Base-by-base conservation (phyloP, 352 stramenopile genomes). In the Pythium dissotocum region DNA sequence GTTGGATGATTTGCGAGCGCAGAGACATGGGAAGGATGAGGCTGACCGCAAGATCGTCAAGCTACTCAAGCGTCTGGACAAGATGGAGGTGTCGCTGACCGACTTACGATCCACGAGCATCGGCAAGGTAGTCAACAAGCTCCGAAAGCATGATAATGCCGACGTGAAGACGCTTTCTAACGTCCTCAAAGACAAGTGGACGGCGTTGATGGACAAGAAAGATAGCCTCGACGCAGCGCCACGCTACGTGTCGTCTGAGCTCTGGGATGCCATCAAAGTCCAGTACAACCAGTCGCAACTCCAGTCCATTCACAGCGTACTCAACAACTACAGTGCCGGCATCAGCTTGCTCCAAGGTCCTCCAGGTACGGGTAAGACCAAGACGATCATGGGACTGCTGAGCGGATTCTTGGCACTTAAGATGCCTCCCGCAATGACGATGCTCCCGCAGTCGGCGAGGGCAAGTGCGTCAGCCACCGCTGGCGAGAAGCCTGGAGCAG, bases 341-440 rank as follows among this genome's bases (percentile, higher is more conserved):
- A 84, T 96, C 28, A 95, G 85, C n/a, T 58, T 96, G 32, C 80
- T 99, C 6, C 97, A 99, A 79, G 97, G 97, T 14, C 97, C 97
- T 6, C 97, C 97, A 1, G 96, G 96, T 63, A 98, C 93, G 18
- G 95, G 95, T 36, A 98, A 98, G 73, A 98, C 95, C 2, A 95
- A 95, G 63, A 98, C 93, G 4, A 95, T 98, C 49, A 90, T 96
- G 83, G 88, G 76, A 0, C 53, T 96, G 8, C 65, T 96, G 1
- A 94, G 87, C 51, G 85, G 88, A 6, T 83, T 95, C 38, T 46
- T 96, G 7, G 70, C 88, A 33, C 65, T 95, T 26, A 76, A 80
- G 53, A 72, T 87, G 30, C 85, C 85, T 28, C 69, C 82, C 12
- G 72, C 80, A 26, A 53, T 53, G 32, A 64, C 82, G 5, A 62